These are phyloP conservation scores for Polytolypa hystricis DNA, from an alignment of 2,329 filamentous ascomycete species.

Conservation along the genomic window DNA sequence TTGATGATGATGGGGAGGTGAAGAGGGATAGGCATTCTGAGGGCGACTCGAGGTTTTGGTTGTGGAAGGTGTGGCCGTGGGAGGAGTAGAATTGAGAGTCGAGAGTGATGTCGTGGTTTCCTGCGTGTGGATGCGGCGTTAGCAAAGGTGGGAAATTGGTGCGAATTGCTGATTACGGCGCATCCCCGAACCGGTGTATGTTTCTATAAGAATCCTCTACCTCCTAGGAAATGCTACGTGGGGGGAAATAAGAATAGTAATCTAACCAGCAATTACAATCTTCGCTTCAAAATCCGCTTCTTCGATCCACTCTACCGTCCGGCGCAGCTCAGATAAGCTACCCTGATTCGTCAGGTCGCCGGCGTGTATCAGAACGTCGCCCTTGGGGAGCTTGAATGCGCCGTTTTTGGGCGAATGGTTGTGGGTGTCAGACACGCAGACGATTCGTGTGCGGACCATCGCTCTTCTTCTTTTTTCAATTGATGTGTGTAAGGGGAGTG, in stretches of 20 bases:
- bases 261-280: slow-evolving; percentile 43
- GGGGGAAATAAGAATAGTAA: background rate
- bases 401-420: slow-evolving; percentile 39
- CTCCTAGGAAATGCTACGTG: no score
- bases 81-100: slow-evolving; percentile 38
- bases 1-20: slow-evolving; percentile 25
- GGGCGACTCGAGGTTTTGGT: slow-evolving; percentile 34
- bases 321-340: slow-evolving; percentile 39
- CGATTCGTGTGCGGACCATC: slow-evolving; percentile 38
- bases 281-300: slow-evolving; percentile 43
- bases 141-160: slow-evolving; percentile 1
- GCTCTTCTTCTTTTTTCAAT: background rate
- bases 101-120: slow-evolving; percentile 48
- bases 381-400: slow-evolving; percentile 41
- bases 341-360: slow-evolving; percentile 50
- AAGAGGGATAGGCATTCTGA: slow-evolving; percentile 36
- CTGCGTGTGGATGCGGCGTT: slow-evolving; percentile 21
- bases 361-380: slow-evolving; percentile 49
- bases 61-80: slow-evolving; percentile 33
- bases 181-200: no score
- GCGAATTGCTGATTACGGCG: background rate
- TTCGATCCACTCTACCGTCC: slow-evolving; percentile 43
- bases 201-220: no score
- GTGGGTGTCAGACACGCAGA: slow-evolving; percentile 51
- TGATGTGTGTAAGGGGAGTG: background rate